A percentile compares a stretch with the other conserved stretches of the same genome.
phyloP scores from a whole-genome alignment of 805 yeast genomes.

The Helenozyma baotianmanensis region DNA sequence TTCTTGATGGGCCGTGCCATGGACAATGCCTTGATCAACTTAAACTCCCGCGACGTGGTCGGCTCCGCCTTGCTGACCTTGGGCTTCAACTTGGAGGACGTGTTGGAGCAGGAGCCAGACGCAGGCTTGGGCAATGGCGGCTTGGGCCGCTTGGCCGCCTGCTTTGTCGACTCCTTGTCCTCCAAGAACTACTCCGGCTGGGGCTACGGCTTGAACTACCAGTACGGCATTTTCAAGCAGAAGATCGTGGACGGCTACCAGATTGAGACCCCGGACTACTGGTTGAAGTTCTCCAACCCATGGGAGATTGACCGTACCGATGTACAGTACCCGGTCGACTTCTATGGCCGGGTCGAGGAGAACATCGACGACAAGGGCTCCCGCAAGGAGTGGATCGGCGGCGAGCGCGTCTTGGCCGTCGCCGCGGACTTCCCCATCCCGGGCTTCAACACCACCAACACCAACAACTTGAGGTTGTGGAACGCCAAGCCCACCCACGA shows the following conservation, averaged over 20 bases:
- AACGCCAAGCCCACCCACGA: slow-evolving; percentile 84
- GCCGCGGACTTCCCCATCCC: slow-evolving; percentile 93
- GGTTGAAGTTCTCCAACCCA: slow-evolving; percentile 85
- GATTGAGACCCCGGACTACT: slow-evolving; percentile 91
- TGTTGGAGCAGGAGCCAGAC: slow-evolving; percentile 82
- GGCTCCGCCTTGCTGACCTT: slow-evolving; percentile 48
- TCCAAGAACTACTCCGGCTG: slow-evolving; percentile 88
- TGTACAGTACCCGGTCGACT: slow-evolving; percentile 84
- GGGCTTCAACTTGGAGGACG: slow-evolving; percentile 85
- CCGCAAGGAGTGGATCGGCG: slow-evolving; percentile 75
- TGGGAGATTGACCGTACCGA: slow-evolving; percentile 91
- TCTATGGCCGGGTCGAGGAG: slow-evolving; percentile 75
- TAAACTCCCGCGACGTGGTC: slow-evolving; percentile 60
- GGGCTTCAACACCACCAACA: slow-evolving; percentile 76
- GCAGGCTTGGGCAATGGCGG: slow-evolving; percentile 97
- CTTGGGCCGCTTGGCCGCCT: slow-evolving; percentile 89
- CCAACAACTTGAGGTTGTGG: slow-evolving; percentile 89
- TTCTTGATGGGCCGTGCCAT: slow-evolving; percentile 92
- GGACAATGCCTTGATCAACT: slow-evolving; percentile 88
- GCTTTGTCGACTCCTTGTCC: slow-evolving; percentile 84
- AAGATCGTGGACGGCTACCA: slow-evolving; percentile 88
- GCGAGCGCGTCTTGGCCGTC: slow-evolving; percentile 83
- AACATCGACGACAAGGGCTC: slow-evolving; percentile 51
- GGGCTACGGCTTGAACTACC: slow-evolving; percentile 94
- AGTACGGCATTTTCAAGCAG: slow-evolving; percentile 91